Evolutionary conservation across 345 rosid genomes (phyloP), one percentile per base, ranked within the genome.

Genomic region (Excoecaria agallocha): DNA sequence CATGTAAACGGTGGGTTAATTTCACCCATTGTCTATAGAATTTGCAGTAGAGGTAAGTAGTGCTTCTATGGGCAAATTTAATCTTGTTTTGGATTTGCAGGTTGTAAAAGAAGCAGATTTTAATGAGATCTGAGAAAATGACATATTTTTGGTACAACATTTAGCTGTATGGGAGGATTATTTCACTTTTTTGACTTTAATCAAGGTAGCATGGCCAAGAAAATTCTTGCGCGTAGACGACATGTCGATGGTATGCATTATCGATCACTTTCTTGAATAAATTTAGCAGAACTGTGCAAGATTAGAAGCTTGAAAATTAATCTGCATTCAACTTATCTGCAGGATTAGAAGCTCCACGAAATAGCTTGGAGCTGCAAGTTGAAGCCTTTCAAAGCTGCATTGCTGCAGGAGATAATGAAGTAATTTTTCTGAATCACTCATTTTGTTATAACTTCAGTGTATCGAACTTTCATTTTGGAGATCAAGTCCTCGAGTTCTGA

Each of bases 281-380:
- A 62, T 58, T 19, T 24, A 35, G 35, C 50, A 15, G 8, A 46
- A 25, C 5, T 8, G 10, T 16, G n/a, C 11, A 49, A 57, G 10
- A 52, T 52, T 5, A 13, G 13, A 37, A 10, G 57, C 58, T 19
- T 58, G 10, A 54, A 51, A 69, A 66, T 12, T 68, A 69, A 77
- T 66, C 30, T 30, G 24, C 19, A 6, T 72, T 50, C 57, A 61
- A 20, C 71, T 35, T 62, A 38, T 49, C 38, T 82, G 74, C 85
- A 92, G 97, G 87, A 72, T 73, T 87, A 70, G 98, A 94, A 82
- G 91, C 93, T 84, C 93, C 93, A 5, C 77, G 95, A 50, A 94
- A 89, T 78, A 89, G 96, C 84, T 80, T 92, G 67, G 96, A 94
- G 82, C 79, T 90, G 76, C 93, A 90, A 82, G 76, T 79, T 45